A percentile compares a stretch with the other conserved stretches of the same genome.
Evolutionary conservation across 2,329 filamentous ascomycete species (phyloP).

Genomic region (Simplicillium aogashimaense): DNA sequence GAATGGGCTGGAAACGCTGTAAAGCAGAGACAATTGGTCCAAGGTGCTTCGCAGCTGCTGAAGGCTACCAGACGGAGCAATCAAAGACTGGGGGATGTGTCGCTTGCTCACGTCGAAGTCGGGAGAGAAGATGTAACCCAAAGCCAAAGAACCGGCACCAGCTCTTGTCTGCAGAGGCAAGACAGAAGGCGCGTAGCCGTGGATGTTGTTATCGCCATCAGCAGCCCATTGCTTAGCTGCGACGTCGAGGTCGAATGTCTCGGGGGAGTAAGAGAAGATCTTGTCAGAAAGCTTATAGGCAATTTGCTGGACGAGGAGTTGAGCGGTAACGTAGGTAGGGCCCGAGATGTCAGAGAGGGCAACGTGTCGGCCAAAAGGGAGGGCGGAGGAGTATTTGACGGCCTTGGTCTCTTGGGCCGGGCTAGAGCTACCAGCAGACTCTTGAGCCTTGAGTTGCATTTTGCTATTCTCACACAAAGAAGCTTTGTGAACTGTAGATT

Average conservation of each 20-base stretch:
- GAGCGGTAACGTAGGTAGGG: slow-evolving; percentile 85
- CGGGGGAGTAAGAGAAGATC: slow-evolving; percentile 92
- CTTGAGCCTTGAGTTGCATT: slow-evolving; percentile 26
- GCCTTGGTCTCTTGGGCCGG: slow-evolving; percentile 11
- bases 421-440: slow-evolving; percentile 23
- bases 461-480: slow-evolving; percentile 1
- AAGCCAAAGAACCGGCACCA: slow-evolving; percentile 80
- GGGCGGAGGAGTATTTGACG: slow-evolving; percentile 36
- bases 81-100: slow-evolving; percentile 80
- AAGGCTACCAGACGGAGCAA: slow-evolving; percentile 78
- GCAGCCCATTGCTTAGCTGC: slow-evolving; percentile 71
- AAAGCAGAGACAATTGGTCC: slow-evolving; percentile 85
- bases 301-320: slow-evolving; percentile 90
- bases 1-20: slow-evolving; percentile 85
- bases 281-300: slow-evolving; percentile 93
- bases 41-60: slow-evolving; percentile 72
- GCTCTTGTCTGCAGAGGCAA: slow-evolving; percentile 76
- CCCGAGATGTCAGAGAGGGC: slow-evolving; percentile 59
- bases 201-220: slow-evolving; percentile 63
- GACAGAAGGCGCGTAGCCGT: slow-evolving; percentile 70
- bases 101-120: slow-evolving; percentile 91
- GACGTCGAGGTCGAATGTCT: slow-evolving; percentile 82
- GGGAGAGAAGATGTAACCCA: slow-evolving; percentile 96
- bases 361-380: slow-evolving; percentile 48
- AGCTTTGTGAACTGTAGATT: slow-evolving; percentile 3